Evolutionary conservation across 192 early-diverging fungal genomes (phyloP), one percentile per base, ranked within the genome.

Genomic region (Globomyces pollinis-pini): DNA sequence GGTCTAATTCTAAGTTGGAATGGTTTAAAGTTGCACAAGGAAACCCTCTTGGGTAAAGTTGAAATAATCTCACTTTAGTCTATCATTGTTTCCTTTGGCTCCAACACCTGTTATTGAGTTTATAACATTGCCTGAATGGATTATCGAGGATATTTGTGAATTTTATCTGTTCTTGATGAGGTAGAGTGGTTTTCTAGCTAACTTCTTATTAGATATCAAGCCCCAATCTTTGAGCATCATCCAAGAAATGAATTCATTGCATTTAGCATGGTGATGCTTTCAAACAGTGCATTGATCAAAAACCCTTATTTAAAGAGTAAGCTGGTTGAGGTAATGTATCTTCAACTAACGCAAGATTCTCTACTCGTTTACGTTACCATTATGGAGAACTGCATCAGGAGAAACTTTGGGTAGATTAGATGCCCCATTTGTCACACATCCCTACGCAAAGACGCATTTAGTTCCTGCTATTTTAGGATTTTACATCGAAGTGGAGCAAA

Each of bases 401-500:
- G 50, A 71, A 56, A 39, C 44, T 8, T 28, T 41, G 11, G 72
- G 78, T 15, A 57, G 65, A 1, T 42, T 82, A 45, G 75, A 82
- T 57, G 61, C 39, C 9, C 61, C 75, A 2, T 76, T 99, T 11
- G 84, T 87, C 60, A 83, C 83, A 21, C 85, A 91, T 64, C 76
- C 78, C n/a, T 43, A 92, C 54, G 80, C 89, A 0, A 79, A 88
- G 9, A 60, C 79, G 43, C 81, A 85, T 62, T 72, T 96, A 30
- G 84, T 97, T 2, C 84, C 86, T 0, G 84, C 86, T 9, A 64
- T 99, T 20, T 86, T 96, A 78, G 74, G 75, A 45, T 93, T 94
- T 71, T 99, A 97, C 69, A 89, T 94, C 57, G 95, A 97, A 58
- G 90, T 94, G 6, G 96, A 99, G 68, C 87, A 92, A 38, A 96